Conservation (phyloP, 768 basidiomycete genomes). For the Boletus rubropictus region DNA sequence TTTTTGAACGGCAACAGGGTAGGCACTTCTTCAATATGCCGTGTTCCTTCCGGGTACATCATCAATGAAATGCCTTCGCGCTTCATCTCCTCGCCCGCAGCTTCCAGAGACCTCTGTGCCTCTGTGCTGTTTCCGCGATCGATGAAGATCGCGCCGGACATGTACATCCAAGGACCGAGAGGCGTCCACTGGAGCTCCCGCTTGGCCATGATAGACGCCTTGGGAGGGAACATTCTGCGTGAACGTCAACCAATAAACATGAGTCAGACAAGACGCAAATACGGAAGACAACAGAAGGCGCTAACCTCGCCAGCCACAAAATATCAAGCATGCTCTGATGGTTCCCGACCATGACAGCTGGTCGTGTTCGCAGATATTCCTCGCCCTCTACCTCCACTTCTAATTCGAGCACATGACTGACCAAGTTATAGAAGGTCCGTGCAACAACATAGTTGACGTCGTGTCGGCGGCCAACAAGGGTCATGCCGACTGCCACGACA, state of each 20-base stretch:
- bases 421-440: constrained; percentile 70
- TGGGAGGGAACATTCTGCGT: constrained; percentile 71
- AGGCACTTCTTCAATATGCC: constrained; percentile 59
- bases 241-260: constrained; percentile 3
- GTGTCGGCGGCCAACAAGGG: constrained; percentile 60
- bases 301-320: constrained; percentile 72
- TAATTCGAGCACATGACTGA: constrained; percentile 59
- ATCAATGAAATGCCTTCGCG: constrained; percentile 65
- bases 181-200: constrained; percentile 81
- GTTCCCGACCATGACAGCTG: constrained; percentile 77
- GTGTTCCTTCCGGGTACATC: constrained; percentile 97
- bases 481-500: constrained; percentile 59
- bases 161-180: constrained; percentile 84
- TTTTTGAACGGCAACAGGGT: constrained; percentile 90
- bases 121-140: constrained; percentile 74
- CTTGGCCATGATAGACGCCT: constrained; percentile 89
- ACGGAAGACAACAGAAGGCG: constrained; percentile 13
- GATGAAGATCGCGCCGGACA: constrained; percentile 88
- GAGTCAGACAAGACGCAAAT: constrained; percentile 2
- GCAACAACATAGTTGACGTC: constrained; percentile 84
- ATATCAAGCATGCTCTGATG: constrained; percentile 95
- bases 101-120: constrained; percentile 70
- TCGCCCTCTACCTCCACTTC: constrained; percentile 77
- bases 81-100: constrained; percentile 79
- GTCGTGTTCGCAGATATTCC: constrained; percentile 67